These are phyloP conservation scores for Aureobasidium sp. DNA, from an alignment of 2,329 filamentous ascomycete genomes.

Conservation along the genomic window DNA sequence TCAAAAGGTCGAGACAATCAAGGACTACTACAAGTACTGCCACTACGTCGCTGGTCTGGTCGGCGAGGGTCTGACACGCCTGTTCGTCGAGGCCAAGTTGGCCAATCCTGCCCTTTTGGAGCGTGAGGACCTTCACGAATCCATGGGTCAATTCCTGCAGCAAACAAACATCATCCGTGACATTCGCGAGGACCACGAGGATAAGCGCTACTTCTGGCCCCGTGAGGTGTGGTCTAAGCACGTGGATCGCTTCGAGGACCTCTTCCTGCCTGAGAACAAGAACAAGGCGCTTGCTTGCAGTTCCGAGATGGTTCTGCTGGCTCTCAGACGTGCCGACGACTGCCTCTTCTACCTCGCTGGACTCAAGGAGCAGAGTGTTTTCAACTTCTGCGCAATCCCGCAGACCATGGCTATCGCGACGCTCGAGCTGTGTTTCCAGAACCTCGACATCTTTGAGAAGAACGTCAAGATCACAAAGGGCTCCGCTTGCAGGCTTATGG, in stretches of 20 bases:
- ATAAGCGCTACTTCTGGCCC: slow-evolving; percentile 88
- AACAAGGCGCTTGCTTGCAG: slow-evolving; percentile 74
- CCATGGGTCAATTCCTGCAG: slow-evolving; percentile 95
- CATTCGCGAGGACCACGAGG: slow-evolving; percentile 79
- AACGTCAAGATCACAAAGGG: slow-evolving; percentile 98
- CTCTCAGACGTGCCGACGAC: slow-evolving; percentile 78
- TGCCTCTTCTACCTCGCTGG: slow-evolving; percentile 98
- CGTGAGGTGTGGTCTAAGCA: slow-evolving; percentile 96
- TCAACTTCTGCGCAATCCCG: slow-evolving; percentile 98
- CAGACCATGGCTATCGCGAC: slow-evolving; percentile 97
- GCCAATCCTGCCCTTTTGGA: slow-evolving; percentile 79
- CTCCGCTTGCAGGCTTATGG: slow-evolving; percentile 84
- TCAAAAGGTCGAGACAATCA: slow-evolving; percentile 72
- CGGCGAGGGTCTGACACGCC: slow-evolving; percentile 80
- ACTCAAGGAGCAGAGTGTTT: slow-evolving; percentile 90
- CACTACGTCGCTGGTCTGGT: slow-evolving; percentile 99
- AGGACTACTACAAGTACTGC: slow-evolving; percentile 94
- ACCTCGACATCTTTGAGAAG: slow-evolving; percentile 73
- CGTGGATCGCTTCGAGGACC: slow-evolving; percentile 79
- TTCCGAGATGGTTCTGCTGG: slow-evolving; percentile 91
- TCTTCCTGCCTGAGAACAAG: slow-evolving; percentile 75
- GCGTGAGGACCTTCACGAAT: slow-evolving; percentile 75
- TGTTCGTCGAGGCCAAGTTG: slow-evolving; percentile 81
- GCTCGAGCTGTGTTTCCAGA: slow-evolving; percentile 84
- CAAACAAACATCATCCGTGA: slow-evolving; percentile 99